Conservation (phyloP, 495 filamentous ascomycete genomes). For the Aspergillus baeticus region DNA sequence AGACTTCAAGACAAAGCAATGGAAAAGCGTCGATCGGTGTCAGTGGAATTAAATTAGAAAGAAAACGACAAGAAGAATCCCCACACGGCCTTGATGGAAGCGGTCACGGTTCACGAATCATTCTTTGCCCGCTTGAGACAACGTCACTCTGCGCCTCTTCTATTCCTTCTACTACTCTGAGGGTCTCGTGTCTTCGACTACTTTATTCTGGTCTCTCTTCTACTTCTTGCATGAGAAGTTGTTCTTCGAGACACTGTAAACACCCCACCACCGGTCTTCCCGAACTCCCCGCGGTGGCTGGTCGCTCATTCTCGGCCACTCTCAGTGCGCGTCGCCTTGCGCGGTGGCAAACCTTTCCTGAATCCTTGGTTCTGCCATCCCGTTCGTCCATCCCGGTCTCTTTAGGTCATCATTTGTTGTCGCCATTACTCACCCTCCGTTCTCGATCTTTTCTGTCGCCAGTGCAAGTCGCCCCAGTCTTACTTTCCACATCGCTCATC, state of each 20-base stretch:
- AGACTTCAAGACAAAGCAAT: constrained; percentile 4
- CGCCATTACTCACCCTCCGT: constrained; percentile 16
- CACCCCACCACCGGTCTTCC: constrained; percentile 9
- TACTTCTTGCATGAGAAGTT: not conserved
- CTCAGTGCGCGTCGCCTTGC: constrained; percentile 19
- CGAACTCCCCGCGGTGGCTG: constrained; percentile 24
- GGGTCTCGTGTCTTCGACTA: not conserved
- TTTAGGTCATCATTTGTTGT: constrained; percentile 25
- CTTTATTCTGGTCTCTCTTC: constrained; percentile 1
- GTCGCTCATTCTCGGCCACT: constrained; percentile 12
- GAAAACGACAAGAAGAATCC: not conserved
- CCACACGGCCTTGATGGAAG: constrained; percentile 15
- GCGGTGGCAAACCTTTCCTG: constrained; percentile 38
- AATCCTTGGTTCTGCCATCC: constrained; percentile 34
- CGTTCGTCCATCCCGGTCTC: constrained; percentile 21
- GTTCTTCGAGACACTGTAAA: not conserved
- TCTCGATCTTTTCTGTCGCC: constrained; percentile 7
- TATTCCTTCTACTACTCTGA: not conserved
- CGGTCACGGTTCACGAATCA: constrained; percentile 16
- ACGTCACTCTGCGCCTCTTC: constrained; percentile 5
- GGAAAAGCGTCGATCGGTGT: not conserved
- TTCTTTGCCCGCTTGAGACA: not conserved
- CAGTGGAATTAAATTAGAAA: not conserved
- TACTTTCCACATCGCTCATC: not conserved
- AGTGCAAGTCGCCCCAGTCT: not conserved